phyloP scores from a whole-genome alignment of 805 yeast species.

The baker's yeast (Saccharomyces cerevisiae) region DNA sequence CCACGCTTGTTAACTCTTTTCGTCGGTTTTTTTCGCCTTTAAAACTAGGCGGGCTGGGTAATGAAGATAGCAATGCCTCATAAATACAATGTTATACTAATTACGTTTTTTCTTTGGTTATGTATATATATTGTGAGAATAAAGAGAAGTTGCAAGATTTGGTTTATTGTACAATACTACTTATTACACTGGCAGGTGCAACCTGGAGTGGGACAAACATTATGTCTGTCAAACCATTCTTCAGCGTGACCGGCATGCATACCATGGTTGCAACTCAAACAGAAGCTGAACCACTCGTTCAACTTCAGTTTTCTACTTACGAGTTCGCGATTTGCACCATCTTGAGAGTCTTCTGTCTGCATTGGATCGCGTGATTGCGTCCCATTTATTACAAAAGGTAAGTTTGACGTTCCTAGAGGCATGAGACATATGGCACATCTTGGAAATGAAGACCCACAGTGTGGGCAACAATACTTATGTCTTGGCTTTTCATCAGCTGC shows the following conservation, averaged over 20 bases:
- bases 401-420: constrained; percentile 52
- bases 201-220: constrained; percentile 89
- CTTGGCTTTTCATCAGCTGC: constrained; percentile 1
- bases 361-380: constrained; percentile 1
- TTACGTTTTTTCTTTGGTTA: background rate
- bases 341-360: background rate
- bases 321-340: background rate
- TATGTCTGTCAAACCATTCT: constrained; percentile 87
- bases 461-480: constrained; percentile 49
- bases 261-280: constrained; percentile 86
- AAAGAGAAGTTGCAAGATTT: background rate
- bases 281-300: constrained; percentile 84
- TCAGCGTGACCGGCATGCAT: constrained; percentile 93
- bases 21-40: background rate
- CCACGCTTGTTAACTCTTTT: background rate
- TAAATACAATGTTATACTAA: background rate
- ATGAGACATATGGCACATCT: constrained; percentile 83
- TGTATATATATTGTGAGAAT: background rate
- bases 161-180: constrained; percentile 21
- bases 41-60: background rate
- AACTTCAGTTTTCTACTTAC: constrained; percentile 29
- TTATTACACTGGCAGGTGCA: constrained; percentile 78
- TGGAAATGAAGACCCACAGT: constrained; percentile 82
- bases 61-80: background rate
- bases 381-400: constrained; percentile 29